These are phyloP conservation scores for Gynostemma pentaphyllum DNA, from an alignment of 306 rosid genomes.

Conservation along the genomic window DNA sequence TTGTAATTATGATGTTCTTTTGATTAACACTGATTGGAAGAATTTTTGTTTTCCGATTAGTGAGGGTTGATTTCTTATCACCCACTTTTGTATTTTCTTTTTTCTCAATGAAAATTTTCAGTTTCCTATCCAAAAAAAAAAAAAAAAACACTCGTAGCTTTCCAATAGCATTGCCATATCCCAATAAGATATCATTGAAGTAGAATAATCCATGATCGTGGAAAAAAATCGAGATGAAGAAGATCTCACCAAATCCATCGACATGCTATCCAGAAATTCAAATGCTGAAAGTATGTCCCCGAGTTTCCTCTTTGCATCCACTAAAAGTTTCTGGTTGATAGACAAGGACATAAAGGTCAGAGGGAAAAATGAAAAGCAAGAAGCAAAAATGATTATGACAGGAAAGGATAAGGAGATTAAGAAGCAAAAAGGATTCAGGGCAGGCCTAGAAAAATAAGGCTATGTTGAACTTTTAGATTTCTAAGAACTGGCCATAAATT, in stretches of 20 bases:
- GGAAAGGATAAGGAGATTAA: not conserved
- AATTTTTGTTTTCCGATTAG: too few species aligned
- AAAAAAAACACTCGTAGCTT: not conserved
- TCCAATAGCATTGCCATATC: not conserved
- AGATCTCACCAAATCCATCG: constrained; percentile 69
- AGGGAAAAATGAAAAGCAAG: constrained; percentile 1
- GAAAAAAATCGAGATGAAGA: not conserved
- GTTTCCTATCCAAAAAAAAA: too few species aligned
- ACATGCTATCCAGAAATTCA: constrained; percentile 68
- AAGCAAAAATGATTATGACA: not conserved
- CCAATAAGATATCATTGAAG: too few species aligned
- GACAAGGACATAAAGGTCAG: constrained; percentile 16
- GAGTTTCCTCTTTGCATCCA: constrained; percentile 78
- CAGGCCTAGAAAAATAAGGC: constrained; percentile 7
- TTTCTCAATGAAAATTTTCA: too few species aligned
- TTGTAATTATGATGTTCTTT: too few species aligned
- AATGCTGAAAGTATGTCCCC: constrained; percentile 96
- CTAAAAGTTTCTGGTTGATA: constrained; percentile 60
- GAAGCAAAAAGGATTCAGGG: constrained; percentile 3
- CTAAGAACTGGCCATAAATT: not conserved
- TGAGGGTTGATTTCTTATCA: too few species aligned
- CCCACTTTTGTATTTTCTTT: too few species aligned
- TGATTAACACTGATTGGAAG: too few species aligned
- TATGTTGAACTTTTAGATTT: constrained; percentile 2
- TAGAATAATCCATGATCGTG: not conserved